Evolutionary conservation across 305 asterid species (phyloP).

Genomic region (Rubia balearica): DNA sequence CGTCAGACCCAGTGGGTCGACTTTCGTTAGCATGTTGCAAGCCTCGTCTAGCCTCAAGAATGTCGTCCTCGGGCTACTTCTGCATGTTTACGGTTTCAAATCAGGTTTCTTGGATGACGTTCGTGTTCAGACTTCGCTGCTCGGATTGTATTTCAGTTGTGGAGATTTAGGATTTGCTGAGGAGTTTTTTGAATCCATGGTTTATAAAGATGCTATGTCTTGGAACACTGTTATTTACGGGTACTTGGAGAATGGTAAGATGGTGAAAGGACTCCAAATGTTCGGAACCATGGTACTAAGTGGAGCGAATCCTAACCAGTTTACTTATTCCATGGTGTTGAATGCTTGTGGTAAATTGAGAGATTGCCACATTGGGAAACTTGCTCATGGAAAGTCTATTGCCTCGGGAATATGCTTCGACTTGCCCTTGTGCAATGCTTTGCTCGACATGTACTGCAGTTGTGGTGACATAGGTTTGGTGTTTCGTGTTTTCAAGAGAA

Average conservation of each 20-base stretch:
- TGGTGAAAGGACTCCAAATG: conserved; percentile 36
- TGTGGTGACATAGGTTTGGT: conserved; percentile 49
- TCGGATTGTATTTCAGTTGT: conserved; percentile 64
- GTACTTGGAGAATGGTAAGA: conserved; percentile 45
- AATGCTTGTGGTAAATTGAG: conserved; percentile 60
- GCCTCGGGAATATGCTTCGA: conserved; percentile 38
- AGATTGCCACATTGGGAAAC: conserved; percentile 39
- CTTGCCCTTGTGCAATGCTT: conserved; percentile 63
- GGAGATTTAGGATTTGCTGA: conserved; percentile 41
- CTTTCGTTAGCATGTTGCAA: conserved; percentile 59
- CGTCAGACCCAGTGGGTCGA: conserved; percentile 46
- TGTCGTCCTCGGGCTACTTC: conserved; percentile 32
- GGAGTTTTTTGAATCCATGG: conserved; percentile 37
- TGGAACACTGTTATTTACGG: conserved; percentile 69
- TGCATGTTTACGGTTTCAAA: conserved; percentile 52
- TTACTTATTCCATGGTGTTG: conserved; percentile 66
- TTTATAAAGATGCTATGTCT: conserved; percentile 47
- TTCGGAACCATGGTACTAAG: conserved; percentile 37
- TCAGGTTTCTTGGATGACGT: conserved; percentile 41
- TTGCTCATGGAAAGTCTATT: conserved; percentile 52
- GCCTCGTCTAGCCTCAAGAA: conserved; percentile 47
- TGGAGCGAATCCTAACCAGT: conserved; percentile 38
- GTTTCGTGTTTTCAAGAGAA: conserved; percentile 35
- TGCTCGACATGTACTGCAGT: conserved; percentile 75
- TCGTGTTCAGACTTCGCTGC: conserved; percentile 54